Evolutionary conservation across 345 rosid genomes (phyloP), one percentile per base, ranked within the genome.

Genomic region (Populus deltoides): DNA sequence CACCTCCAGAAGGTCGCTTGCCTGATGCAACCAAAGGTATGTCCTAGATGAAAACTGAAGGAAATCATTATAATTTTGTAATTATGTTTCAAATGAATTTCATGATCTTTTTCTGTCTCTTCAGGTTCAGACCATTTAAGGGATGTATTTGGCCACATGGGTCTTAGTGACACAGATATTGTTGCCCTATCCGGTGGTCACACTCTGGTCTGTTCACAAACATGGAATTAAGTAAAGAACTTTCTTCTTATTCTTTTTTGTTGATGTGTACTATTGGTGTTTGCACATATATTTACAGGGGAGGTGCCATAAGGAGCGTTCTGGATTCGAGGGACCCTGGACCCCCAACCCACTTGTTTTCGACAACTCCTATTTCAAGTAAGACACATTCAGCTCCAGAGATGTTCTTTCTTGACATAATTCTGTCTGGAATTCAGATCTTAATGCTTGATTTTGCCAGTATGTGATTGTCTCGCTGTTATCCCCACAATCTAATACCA

Each of bases 311-410:
- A 73, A 73, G 75, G 84, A 81, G 18, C 75, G 81, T 17, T 77
- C 84, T 29, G 84, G 84, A 20, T 81, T 73, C 25, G 81, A 81
- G 29, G 84, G 81, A 45, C 66, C 80, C 15, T 81, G 80, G 84
- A 81, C 84, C 8, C 25, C 10, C 70, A 81, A 81, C 31, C 84
- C 84, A 18, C 70, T 68, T 45, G 27, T 72, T 49, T 77, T 81
- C 39, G 61, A 81, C 27, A 77, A 73, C 18, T 81, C 84, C 53
- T 77, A 81, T 33, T 81, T 77, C 75, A 81, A 73, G 84, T 68
- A 35, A 72, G 73, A 22, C 5, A 13, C 8, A n/a, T 35, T 38
- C 39, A 59, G 7, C 25, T 55, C 25, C 61, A 22, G 24, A 22
- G 24, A 55, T 55, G 1, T 20, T 55, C n/a, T 55, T 20, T 55